These are phyloP conservation scores for Penicillium sp. DNA, from an alignment of 2,329 filamentous ascomycete genomes.

Conservation along the genomic window DNA sequence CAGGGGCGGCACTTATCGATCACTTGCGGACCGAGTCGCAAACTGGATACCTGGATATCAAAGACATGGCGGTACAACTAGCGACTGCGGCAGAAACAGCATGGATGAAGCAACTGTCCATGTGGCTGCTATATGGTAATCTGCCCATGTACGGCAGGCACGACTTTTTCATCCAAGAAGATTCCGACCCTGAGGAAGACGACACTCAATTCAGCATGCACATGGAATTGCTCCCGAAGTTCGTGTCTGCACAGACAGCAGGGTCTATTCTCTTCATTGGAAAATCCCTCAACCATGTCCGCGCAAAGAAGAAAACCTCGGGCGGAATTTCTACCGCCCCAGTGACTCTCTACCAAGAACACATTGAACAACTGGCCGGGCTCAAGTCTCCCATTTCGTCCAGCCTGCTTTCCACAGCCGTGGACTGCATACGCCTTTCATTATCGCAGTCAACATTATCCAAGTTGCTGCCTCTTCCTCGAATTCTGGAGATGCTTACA, in stretches of 20 bases:
- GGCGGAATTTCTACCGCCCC: constrained; percentile 52
- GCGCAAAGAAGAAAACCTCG: constrained; percentile 51
- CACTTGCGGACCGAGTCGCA: constrained; percentile 73
- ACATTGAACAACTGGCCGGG: constrained; percentile 62
- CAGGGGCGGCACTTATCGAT: constrained; percentile 75
- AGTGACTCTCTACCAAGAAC: constrained; percentile 51
- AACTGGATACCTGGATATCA: constrained; percentile 87
- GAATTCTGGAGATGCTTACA: constrained; percentile 74
- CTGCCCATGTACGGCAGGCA: constrained; percentile 73
- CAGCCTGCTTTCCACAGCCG: constrained; percentile 68
- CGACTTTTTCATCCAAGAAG: constrained; percentile 81
- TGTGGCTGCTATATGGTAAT: constrained; percentile 88
- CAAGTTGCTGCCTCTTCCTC: constrained; percentile 74
- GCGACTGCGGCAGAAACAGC: constrained; percentile 79
- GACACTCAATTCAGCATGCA: constrained; percentile 60
- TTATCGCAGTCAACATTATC: constrained; percentile 83
- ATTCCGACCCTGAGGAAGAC: constrained; percentile 42
- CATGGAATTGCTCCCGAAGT: constrained; percentile 69
- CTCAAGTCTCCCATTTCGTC: constrained; percentile 74
- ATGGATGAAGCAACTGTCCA: constrained; percentile 87
- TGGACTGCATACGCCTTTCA: constrained; percentile 75
- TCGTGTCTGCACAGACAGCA: constrained; percentile 73
- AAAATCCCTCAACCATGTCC: constrained; percentile 81
- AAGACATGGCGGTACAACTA: constrained; percentile 71
- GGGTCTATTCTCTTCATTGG: constrained; percentile 89